phyloP scores from a whole-genome alignment of 305 asterid species.

The Fraxinus baroniana region DNA sequence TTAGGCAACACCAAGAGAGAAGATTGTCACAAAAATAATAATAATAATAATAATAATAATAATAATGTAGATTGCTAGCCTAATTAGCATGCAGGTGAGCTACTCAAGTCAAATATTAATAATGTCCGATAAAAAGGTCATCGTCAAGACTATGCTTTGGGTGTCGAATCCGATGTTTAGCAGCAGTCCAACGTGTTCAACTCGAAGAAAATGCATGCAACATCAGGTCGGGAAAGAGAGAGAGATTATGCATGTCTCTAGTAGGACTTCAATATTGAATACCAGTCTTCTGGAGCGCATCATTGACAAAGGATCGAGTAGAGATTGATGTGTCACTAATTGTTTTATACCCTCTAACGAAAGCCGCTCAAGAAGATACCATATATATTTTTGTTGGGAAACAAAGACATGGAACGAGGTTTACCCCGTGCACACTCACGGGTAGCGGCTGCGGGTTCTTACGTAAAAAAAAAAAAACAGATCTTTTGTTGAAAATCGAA shows the following conservation, averaged over 20 bases:
- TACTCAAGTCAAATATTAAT: background rate
- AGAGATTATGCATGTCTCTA: background rate
- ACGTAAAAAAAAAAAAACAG: too few species aligned
- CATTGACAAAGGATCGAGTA: too few species aligned
- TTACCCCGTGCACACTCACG: too few species aligned
- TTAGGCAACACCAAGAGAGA: too few species aligned
- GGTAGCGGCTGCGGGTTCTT: too few species aligned
- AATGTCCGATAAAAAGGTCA: background rate
- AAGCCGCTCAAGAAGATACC: background rate
- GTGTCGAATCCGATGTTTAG: background rate
- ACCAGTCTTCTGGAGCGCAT: too few species aligned
- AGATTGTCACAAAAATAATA: too few species aligned
- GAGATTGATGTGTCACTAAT: background rate
- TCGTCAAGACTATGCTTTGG: background rate
- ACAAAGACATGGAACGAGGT: background rate
- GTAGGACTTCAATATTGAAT: background rate
- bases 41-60: too few species aligned
- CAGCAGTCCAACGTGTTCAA: background rate
- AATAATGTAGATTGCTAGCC: background rate
- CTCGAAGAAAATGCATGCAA: background rate
- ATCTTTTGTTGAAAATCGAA: background rate
- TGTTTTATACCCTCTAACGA: background rate
- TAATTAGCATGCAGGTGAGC: background rate
- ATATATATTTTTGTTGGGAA: too few species aligned
- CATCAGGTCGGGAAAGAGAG: background rate